Evolutionary conservation across 768 basidiomycete species (phyloP).

Genomic region (Pulveroboletus sp.): DNA sequence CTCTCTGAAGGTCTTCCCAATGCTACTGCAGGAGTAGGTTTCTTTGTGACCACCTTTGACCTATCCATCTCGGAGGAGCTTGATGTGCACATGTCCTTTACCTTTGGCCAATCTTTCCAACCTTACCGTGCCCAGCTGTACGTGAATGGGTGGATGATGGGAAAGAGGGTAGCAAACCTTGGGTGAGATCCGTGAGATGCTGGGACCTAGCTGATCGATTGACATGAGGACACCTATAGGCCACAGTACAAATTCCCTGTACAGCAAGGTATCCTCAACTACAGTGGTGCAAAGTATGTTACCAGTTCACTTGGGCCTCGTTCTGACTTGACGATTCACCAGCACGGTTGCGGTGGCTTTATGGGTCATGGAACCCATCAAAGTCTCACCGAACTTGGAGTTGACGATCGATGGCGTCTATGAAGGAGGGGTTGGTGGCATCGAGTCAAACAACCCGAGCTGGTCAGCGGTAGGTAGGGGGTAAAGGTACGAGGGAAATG

Average conservation of each 20-base stretch:
- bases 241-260: slow-evolving; percentile 82
- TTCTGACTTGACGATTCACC: slow-evolving; percentile 1
- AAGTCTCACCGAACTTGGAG: slow-evolving; percentile 48
- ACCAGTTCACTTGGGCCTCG: background rate
- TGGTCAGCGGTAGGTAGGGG: slow-evolving; percentile 40
- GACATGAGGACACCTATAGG: slow-evolving; percentile 30
- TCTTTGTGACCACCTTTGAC: slow-evolving; percentile 73
- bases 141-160: slow-evolving; percentile 90
- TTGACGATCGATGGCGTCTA: slow-evolving; percentile 52
- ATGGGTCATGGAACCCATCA: slow-evolving; percentile 56
- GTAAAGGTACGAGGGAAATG: background rate
- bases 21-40: slow-evolving; percentile 64
- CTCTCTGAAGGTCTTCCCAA: slow-evolving; percentile 56
- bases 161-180: slow-evolving; percentile 68
- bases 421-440: slow-evolving; percentile 61
- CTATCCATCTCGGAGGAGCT: slow-evolving; percentile 52
- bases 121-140: slow-evolving; percentile 71
- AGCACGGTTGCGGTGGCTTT: slow-evolving; percentile 61
- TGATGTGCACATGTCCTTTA: slow-evolving; percentile 72
- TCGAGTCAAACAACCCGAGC: slow-evolving; percentile 52
- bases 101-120: slow-evolving; percentile 58
- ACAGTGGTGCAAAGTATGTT: slow-evolving; percentile 60
- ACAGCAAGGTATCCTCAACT: slow-evolving; percentile 74
- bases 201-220: background rate
- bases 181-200: slow-evolving; percentile 39